These are phyloP conservation scores for Cladosporium velox DNA, from an alignment of 2,329 filamentous ascomycete species.

Conservation along the genomic window DNA sequence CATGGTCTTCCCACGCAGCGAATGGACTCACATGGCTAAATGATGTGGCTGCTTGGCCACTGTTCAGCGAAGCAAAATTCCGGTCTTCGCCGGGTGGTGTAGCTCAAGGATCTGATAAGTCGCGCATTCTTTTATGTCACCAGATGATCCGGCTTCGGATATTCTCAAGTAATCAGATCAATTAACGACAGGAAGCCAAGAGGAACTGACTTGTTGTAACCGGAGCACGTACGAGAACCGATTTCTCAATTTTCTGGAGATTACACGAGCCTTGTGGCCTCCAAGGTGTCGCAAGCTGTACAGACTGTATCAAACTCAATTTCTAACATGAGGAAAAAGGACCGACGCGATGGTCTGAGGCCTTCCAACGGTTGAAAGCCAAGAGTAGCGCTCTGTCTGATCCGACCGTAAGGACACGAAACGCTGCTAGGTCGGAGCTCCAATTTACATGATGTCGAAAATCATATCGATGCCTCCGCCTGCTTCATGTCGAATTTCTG, in stretches of 20 bases:
- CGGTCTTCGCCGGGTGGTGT: not conserved
- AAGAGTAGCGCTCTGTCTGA: not conserved
- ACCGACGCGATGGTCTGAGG: not conserved
- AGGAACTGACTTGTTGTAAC: not conserved
- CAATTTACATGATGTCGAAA: not conserved
- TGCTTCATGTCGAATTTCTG: slow-evolving; percentile 6
- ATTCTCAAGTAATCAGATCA: not conserved
- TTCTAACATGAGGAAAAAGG: not conserved
- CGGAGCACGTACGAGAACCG: not conserved
- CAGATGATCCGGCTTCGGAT: not conserved
- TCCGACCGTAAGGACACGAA: not conserved
- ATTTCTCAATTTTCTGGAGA: not conserved
- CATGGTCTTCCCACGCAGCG: not conserved
- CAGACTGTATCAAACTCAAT: not conserved
- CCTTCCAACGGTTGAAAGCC: not conserved
- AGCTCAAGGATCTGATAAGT: not conserved
- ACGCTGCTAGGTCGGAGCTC: not conserved
- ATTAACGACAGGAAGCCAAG: not conserved
- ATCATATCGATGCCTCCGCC: not conserved
- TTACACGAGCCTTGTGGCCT: not conserved
- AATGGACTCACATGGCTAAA: not conserved
- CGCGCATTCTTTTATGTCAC: not conserved
- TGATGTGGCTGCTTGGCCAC: not conserved
- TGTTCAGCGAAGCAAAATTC: not conserved
- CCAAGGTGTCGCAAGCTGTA: not conserved